Evolutionary conservation across 2,329 filamentous ascomycete genomes (phyloP), one percentile per base, ranked within the genome.

Genomic region (Colletotrichum cereale): DNA sequence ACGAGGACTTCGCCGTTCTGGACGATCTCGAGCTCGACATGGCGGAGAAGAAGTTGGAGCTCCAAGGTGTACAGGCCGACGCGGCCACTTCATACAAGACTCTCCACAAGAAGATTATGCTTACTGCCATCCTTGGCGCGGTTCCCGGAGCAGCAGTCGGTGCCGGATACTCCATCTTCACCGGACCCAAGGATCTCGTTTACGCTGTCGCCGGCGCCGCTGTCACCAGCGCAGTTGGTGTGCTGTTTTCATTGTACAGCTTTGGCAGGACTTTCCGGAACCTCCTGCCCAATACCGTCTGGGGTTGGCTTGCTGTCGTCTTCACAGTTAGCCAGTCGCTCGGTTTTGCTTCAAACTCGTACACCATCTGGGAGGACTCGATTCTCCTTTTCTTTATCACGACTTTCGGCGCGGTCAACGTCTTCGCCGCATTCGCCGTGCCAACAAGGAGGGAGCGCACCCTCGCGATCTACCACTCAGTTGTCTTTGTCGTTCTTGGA

Each of bases 321-420:
- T 94, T 97, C 75, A 95, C 95, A 0, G 80, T 95, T n/a, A 90
- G 92, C 73, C 94, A 97, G 78, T 97, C 95, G n/a, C 85, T 93
- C 62, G 96, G 96, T 10, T 99, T 98, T 80, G 96, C 96, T 0
- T 96, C 96, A 4, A 99, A 99, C 82, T 99, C 96, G 0, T 99
- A 95, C 82, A 98, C 96, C 0, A 97, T 99, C 75, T 99, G 96
- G 95, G 96, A 99, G 83, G 96, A 99, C 78, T 93, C 94, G 18
- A 98, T 98, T 67, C 87, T 97, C 5, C 86, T 97, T 3, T 97
- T 97, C 84, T 96, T 98, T 83, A 89, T 98, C 70, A 90, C 91
- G 2, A 96, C 95, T 0, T 98, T 98, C 79, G 95, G 95, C 38
- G 81, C 95, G 8, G 86, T 92, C n/a, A 89, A 92, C 44, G 88